Conservation (phyloP, 345 rosid species). For the Erysimum cheiranthoides region DNA sequence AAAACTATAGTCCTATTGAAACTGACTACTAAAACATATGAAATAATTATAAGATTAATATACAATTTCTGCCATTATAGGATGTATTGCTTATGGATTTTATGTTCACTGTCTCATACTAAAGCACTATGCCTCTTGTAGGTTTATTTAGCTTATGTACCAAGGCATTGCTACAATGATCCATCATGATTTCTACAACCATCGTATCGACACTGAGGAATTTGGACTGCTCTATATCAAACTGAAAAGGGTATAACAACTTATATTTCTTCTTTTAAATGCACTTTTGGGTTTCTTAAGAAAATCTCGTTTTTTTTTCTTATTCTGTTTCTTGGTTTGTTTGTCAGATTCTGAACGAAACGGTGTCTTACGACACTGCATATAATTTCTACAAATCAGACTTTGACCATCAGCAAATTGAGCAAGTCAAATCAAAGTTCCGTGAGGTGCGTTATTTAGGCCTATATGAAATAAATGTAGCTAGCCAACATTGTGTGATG, state of each 20-base stretch:
- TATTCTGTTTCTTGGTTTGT: background rate
- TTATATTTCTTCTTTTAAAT: background rate
- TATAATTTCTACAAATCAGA: constrained; percentile 41
- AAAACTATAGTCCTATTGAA: background rate
- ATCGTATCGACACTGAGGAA: constrained; percentile 35
- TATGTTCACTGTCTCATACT: background rate
- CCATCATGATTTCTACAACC: constrained; percentile 43
- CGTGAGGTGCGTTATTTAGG: constrained; percentile 34
- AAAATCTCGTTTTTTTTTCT: background rate
- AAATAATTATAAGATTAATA: background rate
- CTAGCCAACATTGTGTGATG: background rate
- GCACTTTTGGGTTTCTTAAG: background rate
- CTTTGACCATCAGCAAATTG: constrained; percentile 39
- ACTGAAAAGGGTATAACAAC: constrained; percentile 34
- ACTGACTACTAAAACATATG: background rate
- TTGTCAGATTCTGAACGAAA: constrained; percentile 38
- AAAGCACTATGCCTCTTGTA: constrained; percentile 1
- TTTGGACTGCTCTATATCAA: constrained; percentile 41
- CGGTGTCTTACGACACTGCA: constrained; percentile 34
- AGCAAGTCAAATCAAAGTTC: constrained; percentile 34
- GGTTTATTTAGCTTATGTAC: constrained; percentile 32
- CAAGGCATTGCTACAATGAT: constrained; percentile 41
- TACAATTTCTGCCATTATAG: background rate
- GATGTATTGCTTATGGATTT: background rate
- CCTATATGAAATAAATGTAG: background rate